phyloP scores from a whole-genome alignment of 2,329 filamentous ascomycete genomes.

The Aspergillus luchuensis region DNA sequence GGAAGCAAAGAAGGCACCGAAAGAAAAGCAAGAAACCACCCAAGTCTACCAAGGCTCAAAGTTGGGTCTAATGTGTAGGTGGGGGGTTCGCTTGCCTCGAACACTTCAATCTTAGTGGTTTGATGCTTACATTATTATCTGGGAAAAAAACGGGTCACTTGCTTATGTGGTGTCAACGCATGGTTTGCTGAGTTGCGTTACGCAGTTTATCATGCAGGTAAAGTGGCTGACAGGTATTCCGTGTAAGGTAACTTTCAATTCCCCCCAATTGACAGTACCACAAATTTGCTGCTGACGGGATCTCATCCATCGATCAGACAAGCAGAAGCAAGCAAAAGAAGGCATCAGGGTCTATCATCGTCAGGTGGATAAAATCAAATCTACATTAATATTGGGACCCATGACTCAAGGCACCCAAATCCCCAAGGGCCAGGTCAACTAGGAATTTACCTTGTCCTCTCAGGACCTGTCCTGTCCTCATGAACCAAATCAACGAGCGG shows the following conservation, averaged over 20 bases:
- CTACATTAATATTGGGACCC: too few species aligned
- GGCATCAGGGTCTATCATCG: too few species aligned
- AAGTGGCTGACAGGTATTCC: not conserved
- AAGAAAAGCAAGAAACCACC: slow-evolving; percentile 6
- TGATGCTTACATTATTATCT: slow-evolving; percentile 1
- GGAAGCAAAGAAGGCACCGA: slow-evolving; percentile 3
- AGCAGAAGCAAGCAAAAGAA: too few species aligned
- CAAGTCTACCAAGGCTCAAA: slow-evolving; percentile 8
- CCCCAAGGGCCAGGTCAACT: too few species aligned
- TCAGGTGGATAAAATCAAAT: too few species aligned
- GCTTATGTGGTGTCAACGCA: slow-evolving; percentile 2
- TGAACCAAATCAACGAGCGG: too few species aligned
- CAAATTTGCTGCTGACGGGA: not conserved
- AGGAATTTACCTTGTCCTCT: too few species aligned
- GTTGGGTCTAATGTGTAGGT: slow-evolving; percentile 7
- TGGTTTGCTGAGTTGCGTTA: not conserved
- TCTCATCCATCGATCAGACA: too few species aligned
- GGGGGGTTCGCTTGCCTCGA: slow-evolving; percentile 5
- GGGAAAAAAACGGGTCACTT: not conserved
- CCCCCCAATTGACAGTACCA: not conserved
- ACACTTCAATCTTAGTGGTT: not conserved
- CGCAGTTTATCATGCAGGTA: not conserved
- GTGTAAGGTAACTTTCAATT: slow-evolving; percentile 1
- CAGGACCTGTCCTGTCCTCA: too few species aligned
- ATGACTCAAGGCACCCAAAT: too few species aligned